Percentiles rank a stretch among this genome's conserved stretches.
phyloP scores from a whole-genome alignment of 257 asterid genomes.

The Hygrophila difformis region DNA sequence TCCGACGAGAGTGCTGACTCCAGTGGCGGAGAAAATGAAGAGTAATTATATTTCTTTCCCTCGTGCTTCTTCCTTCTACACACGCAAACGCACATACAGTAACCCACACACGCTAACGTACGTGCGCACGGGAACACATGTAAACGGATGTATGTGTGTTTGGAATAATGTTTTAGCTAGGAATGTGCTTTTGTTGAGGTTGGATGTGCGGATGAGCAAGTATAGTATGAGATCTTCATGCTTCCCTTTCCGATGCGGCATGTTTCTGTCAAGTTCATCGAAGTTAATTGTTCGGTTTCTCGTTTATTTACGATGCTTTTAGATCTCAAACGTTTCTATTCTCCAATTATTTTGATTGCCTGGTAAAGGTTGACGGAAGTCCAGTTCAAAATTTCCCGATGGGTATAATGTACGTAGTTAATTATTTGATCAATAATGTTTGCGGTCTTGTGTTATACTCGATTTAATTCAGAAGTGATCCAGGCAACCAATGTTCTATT shows the following conservation, averaged over 20 bases:
- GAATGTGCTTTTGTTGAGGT: conserved; percentile 9
- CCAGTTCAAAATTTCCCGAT: conserved; percentile 9
- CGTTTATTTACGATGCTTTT: conserved; percentile 7
- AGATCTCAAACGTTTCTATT: conserved; percentile 14
- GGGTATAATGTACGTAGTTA: conserved; percentile 3
- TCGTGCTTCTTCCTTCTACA: conserved; percentile 7
- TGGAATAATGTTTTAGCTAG: conserved; percentile 4
- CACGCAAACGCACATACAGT: conserved; percentile 9
- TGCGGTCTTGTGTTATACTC: conserved; percentile 12
- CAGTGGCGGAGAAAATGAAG: conserved; percentile 55
- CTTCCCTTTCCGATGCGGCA: conserved; percentile 20
- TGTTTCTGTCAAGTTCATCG: conserved; percentile 15
- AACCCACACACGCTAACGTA: conserved; percentile 13
- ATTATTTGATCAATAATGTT: conserved; percentile 10
- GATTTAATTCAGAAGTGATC: conserved; percentile 17
- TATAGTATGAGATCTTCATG: conserved; percentile 30
- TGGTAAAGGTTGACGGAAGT: conserved; percentile 10
- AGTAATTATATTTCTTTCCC: conserved; percentile 32
- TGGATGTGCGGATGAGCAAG: conserved; percentile 19
- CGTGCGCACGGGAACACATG: conserved; percentile 19
- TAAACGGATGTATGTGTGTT: conserved; percentile 15
- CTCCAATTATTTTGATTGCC: not conserved
- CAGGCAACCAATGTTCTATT: not conserved
- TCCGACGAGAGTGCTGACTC: conserved; percentile 57
- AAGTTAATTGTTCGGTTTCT: conserved; percentile 12